These are phyloP conservation scores for Raffaelea albimanens DNA, from an alignment of 2,329 filamentous ascomycete species.

Conservation along the genomic window DNA sequence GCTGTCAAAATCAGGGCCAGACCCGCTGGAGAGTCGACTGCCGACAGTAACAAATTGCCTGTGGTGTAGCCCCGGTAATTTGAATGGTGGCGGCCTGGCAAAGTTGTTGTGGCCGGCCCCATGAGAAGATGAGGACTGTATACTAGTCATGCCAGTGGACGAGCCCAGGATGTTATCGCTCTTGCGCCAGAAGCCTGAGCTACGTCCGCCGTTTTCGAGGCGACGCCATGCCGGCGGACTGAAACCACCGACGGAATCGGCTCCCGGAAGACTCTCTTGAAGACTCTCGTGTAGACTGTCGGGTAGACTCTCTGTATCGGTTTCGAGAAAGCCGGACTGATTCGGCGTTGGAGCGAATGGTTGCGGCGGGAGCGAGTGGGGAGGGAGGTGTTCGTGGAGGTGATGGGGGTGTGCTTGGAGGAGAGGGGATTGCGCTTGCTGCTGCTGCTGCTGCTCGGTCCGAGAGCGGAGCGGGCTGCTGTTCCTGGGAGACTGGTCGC, in stretches of 20 bases:
- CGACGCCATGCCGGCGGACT: slow-evolving; percentile 53
- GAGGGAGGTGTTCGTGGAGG: not conserved
- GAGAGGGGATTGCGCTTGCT: slow-evolving; percentile 3
- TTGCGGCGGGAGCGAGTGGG: not conserved
- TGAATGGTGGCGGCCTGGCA: not conserved
- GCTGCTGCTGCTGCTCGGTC: slow-evolving; percentile 9
- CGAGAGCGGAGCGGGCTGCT: not conserved
- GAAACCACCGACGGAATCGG: slow-evolving; percentile 44
- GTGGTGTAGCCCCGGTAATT: not conserved
- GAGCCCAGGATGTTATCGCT: slow-evolving; percentile 44
- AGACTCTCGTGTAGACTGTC: slow-evolving; percentile 32
- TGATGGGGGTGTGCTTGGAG: not conserved
- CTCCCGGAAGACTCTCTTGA: slow-evolving; percentile 32
- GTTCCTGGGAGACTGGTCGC: slow-evolving; percentile 10
- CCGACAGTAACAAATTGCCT: not conserved
- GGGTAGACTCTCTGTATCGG: slow-evolving; percentile 21
- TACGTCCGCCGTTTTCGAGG: slow-evolving; percentile 49
- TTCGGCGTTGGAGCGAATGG: not conserved
- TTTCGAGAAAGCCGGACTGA: not conserved
- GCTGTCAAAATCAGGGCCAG: slow-evolving; percentile 25
- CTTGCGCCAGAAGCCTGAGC: slow-evolving; percentile 51
- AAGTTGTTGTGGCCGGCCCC: not conserved
- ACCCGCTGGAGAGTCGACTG: slow-evolving; percentile 16
- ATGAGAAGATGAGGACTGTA: not conserved
- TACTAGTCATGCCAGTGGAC: slow-evolving; percentile 4